phyloP scores from a whole-genome alignment of 805 yeast species.

The Saturnispora ahearnii region DNA sequence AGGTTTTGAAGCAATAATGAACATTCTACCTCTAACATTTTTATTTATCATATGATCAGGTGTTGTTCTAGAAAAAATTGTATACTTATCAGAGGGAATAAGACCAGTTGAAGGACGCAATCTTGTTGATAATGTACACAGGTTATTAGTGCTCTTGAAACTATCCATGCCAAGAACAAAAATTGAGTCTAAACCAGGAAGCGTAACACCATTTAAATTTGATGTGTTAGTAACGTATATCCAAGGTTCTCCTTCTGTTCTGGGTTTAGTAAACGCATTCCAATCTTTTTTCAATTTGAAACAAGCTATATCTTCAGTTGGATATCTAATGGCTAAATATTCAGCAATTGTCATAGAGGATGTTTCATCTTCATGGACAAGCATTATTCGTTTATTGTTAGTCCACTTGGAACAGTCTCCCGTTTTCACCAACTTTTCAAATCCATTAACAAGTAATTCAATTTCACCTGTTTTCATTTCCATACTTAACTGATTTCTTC shows the following conservation, averaged over 20 bases:
- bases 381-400: slow-evolving; percentile 11
- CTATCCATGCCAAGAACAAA: slow-evolving; percentile 28
- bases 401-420: slow-evolving; percentile 4
- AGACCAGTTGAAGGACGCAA: slow-evolving; percentile 19
- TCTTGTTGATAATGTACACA: slow-evolving; percentile 22
- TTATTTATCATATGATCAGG: slow-evolving; percentile 1
- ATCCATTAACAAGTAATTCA: slow-evolving; percentile 19
- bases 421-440: slow-evolving; percentile 18
- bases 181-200: slow-evolving; percentile 21
- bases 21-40: slow-evolving; percentile 12
- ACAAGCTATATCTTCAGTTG: slow-evolving; percentile 10
- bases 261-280: slow-evolving; percentile 11
- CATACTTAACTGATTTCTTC: slow-evolving; percentile 10
- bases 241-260: slow-evolving; percentile 10
- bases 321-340: slow-evolving; percentile 9
- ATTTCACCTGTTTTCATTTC: slow-evolving; percentile 17
- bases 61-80: slow-evolving; percentile 11
- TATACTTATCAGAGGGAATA: slow-evolving; percentile 13
- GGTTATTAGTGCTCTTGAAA: slow-evolving; percentile 16
- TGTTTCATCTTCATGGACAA: slow-evolving; percentile 25
- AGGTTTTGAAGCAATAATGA: slow-evolving; percentile 13
- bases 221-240: slow-evolving; percentile 21
- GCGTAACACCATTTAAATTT: slow-evolving; percentile 21
- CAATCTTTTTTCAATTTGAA: slow-evolving; percentile 12
- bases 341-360: slow-evolving; percentile 14